phyloP scores from a whole-genome alignment of 2,329 filamentous ascomycete species.

The Fusarium humuli region DNA sequence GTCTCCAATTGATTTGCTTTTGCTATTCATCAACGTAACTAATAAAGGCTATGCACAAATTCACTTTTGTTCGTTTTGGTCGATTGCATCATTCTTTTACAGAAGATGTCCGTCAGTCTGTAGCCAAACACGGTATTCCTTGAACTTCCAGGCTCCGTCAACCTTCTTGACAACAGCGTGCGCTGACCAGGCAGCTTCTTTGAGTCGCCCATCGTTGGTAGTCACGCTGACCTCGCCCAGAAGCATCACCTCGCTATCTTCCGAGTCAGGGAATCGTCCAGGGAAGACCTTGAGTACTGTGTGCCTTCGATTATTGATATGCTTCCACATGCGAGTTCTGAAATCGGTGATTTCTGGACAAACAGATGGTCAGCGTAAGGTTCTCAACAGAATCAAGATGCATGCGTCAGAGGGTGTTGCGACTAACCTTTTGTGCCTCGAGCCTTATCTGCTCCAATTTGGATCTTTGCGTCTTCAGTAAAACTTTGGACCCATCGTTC shows the following conservation, averaged over 20 bases:
- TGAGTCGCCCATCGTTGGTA: conserved; percentile 45
- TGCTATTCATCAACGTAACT: conserved; percentile 20
- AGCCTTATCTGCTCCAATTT: conserved; percentile 56
- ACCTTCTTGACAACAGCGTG: conserved; percentile 48
- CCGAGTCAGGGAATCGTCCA: conserved; percentile 48
- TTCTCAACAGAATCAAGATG: conserved; percentile 4
- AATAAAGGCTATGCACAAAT: conserved; percentile 25
- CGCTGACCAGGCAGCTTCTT: conserved; percentile 49
- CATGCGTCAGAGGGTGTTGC: conserved; percentile 2
- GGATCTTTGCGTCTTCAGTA: conserved; percentile 54
- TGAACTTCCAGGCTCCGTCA: conserved; percentile 51
- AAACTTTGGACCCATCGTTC: conserved; percentile 60
- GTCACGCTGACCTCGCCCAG: conserved; percentile 48
- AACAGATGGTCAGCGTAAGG: conserved; percentile 6
- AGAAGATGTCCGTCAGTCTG: conserved; percentile 41
- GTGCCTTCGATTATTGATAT: conserved; percentile 56
- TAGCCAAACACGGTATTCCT: conserved; percentile 50
- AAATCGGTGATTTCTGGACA: conserved; percentile 55
- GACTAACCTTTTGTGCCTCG: conserved; percentile 51
- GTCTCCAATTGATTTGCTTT: neutral
- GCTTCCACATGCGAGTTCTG: conserved; percentile 58
- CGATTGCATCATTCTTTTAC: conserved; percentile 10
- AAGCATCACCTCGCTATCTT: conserved; percentile 51
- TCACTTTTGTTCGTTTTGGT: conserved; percentile 11
- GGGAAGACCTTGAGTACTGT: conserved; percentile 57